Percentiles rank a stretch among this genome's conserved stretches.
Conservation (phyloP, 768 basidiomycete species). For the Phaffia tasmanica region DNA sequence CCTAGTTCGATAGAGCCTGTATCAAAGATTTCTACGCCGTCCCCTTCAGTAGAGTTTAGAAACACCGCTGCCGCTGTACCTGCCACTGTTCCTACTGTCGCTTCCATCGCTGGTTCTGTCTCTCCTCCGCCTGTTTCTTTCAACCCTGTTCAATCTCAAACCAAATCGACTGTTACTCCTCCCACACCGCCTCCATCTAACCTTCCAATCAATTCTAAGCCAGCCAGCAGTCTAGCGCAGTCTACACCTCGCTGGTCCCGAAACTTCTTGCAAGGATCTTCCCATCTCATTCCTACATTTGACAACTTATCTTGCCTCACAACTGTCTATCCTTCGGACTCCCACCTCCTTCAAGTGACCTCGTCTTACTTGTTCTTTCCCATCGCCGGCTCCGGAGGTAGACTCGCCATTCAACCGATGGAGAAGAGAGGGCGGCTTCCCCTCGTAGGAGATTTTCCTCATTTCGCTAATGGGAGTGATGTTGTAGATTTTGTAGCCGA, state of each 20-base stretch:
- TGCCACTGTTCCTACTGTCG: background rate
- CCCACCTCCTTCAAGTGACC: constrained; percentile 36
- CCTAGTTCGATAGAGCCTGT: too few species aligned
- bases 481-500: constrained; percentile 37
- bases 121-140: background rate
- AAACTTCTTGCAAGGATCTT: constrained; percentile 38
- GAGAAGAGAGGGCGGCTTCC: constrained; percentile 35
- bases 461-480: constrained; percentile 33
- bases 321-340: constrained; percentile 33
- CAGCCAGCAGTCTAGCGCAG: too few species aligned
- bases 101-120: background rate
- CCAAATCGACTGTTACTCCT: background rate
- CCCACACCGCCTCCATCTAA: background rate
- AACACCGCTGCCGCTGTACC: background rate
- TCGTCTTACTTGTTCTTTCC: constrained; percentile 36
- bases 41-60: too few species aligned
- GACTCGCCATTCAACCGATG: constrained; percentile 36
- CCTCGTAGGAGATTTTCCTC: constrained; percentile 29
- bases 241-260: constrained; percentile 37
- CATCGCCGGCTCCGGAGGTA: constrained; percentile 38
- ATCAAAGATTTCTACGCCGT: too few species aligned
- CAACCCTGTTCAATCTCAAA: too few species aligned
- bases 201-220: background rate
- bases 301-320: constrained; percentile 36
- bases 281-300: constrained; percentile 38